Base-by-base conservation (phyloP, 352 stramenopile genomes). In the Pythium grandisporangium region DNA sequence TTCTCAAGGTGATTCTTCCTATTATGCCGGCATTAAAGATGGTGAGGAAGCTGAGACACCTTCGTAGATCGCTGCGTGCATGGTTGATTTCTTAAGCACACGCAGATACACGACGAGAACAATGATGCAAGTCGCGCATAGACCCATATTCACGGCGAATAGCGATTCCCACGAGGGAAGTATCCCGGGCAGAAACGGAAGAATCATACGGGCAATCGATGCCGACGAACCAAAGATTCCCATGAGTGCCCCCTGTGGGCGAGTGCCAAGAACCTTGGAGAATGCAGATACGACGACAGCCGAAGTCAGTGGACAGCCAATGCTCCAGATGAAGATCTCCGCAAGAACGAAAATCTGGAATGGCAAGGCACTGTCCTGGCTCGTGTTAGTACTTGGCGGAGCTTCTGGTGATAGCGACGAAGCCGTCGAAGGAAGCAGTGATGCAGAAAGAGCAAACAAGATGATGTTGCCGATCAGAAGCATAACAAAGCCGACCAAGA, bases 261-360 rank as follows among this genome's bases (percentile, higher is more conserved):
- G 45, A 6, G 61, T 64, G 5, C 71, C 68, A 1, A 84, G 60
- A 4, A 74, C 52, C 43, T 80, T 82, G 0, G 69, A 82, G 40
- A 84, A 82, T 0, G 68, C 61, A 1, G 62, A 66, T 8, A 79
- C 65, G 13, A 77, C 57, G 13, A 82, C 69, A 6, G 71, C 67
- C 0, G 66, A 74, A 3, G 65, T 61, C 13, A 84, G 32, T 0
- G 71, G 71, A 42, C 63, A 81, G 5, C 71, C 71, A 37, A 84
- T 53, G 19, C 71, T 84, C 71, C 71, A 84, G 0, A 84, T 53
- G 16, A 84, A 63, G 6, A 81, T 48, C 23, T 82, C 63, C 3
- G 60, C 61, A 14, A 52, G 17, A 6, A 76, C 51, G 17, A 82
- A 68, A 19, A 64, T 37, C 22, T 60, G 35, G 16, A 68, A 70